Base-by-base conservation (phyloP, 2,329 filamentous ascomycete species). In the Fusarium caatingaense region DNA sequence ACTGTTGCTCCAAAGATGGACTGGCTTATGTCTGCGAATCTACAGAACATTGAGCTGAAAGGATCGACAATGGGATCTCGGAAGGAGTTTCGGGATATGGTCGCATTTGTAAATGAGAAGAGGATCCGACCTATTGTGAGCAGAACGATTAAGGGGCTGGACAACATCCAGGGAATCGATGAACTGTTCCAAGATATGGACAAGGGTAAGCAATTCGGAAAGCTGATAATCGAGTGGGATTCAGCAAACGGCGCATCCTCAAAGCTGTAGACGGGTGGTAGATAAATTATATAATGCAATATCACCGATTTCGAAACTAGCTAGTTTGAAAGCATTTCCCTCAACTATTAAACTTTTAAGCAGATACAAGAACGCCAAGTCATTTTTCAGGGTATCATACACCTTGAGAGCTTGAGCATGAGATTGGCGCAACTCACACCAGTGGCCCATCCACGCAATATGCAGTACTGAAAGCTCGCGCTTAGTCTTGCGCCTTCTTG, bases 11-110 rank as follows among this genome's bases (percentile, higher is more conserved):
- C 95, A 2, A 93, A 91, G 81, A 95, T 97, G 91, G 89, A 93
- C 54, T 98, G 93, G 87, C 76, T 88, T 15, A 97, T 98, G 92
- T 81, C 85, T 64, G 94, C 94, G 0, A 92, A 96, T 16, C 80
- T 98, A 65, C 92, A 91, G 79, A 97, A 98, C 76, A 87, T 98
- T 56, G 95, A 98, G 72, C 85, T 98, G 28, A 87, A 88, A 50
- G 95, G 96, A 20, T 90, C 88, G 16, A 98, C 94, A 0, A 97
- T 98, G 94, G 95, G 95, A 1, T 97, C 93, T 28, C 87, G 92
- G 46, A 90, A 88, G 76, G 96, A 98, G 81, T 98, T 98, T 76
- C 84, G 84, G n/a, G 93, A 96, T 23, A 97, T 98, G 93, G 86
- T 98, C 8, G 85, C 86, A 2, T 97, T 97, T 81, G 92, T 98